Percentiles rank a stretch among this genome's conserved stretches.
phyloP scores from a whole-genome alignment of 2,329 filamentous ascomycete species.

The Podosphaera fusca region DNA sequence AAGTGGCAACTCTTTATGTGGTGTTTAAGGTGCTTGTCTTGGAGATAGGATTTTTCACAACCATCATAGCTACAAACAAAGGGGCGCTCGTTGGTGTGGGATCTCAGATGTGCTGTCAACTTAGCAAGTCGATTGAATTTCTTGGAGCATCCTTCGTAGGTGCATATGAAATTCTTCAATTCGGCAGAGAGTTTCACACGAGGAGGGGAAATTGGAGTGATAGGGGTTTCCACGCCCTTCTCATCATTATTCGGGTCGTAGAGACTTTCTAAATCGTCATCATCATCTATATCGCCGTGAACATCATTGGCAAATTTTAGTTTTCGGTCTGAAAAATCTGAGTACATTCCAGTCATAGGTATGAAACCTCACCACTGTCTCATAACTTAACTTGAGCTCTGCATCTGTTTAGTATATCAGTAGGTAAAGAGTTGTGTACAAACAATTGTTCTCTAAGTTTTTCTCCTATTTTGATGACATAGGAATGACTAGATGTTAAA shows the following conservation, averaged over 20 bases:
- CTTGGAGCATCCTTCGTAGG: conserved; percentile 51
- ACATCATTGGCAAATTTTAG: neutral
- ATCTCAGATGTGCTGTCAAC: conserved; percentile 56
- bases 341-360: neutral
- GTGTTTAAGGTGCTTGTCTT: conserved; percentile 65
- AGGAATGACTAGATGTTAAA: too few relatives aligned
- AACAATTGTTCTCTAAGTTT: too few relatives aligned
- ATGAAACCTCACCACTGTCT: too few relatives aligned
- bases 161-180: conserved; percentile 56
- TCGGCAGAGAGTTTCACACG: conserved; percentile 37
- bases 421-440: too few relatives aligned
- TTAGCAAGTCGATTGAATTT: conserved; percentile 72
- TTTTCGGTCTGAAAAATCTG: neutral
- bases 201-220: conserved; percentile 26
- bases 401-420: too few relatives aligned
- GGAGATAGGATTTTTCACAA: conserved; percentile 68
- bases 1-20: conserved; percentile 69
- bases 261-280: conserved; percentile 11
- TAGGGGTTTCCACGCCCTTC: conserved; percentile 20
- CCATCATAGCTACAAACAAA: conserved; percentile 46
- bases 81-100: conserved; percentile 66
- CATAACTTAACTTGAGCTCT: too few relatives aligned
- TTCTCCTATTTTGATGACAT: too few relatives aligned
- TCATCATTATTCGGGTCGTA: conserved; percentile 14
- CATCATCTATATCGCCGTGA: neutral